phyloP scores from a whole-genome alignment of 495 filamentous ascomycete genomes.

The Usnea hakonensis region DNA sequence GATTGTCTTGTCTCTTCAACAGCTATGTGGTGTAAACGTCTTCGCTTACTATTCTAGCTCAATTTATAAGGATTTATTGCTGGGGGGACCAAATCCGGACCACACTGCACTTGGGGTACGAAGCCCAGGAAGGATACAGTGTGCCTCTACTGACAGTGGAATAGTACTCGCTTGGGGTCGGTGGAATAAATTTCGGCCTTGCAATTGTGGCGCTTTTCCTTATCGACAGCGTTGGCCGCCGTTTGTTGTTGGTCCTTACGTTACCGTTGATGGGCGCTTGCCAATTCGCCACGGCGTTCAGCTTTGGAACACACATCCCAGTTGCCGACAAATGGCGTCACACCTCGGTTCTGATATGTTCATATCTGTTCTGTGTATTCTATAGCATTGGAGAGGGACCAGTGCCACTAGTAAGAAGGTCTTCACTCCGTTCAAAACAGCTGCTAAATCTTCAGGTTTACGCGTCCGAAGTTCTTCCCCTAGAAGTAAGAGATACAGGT shows the following conservation, averaged over 20 bases:
- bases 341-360: not conserved
- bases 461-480: not conserved
- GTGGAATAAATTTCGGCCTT: not conserved
- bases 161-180: not conserved
- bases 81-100: not conserved
- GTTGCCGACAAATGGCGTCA: no score
- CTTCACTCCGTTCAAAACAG: no score
- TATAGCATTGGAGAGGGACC: not conserved
- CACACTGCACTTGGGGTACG: not conserved
- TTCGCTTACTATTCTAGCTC: not conserved
- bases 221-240: not conserved
- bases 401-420: not conserved
- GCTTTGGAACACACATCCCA: no score
- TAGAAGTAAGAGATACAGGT: not conserved
- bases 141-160: not conserved
- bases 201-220: not conserved
- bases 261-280: not conserved
- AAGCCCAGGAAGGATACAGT: no score
- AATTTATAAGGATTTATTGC: not conserved
- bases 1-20: not conserved
- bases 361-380: not conserved
- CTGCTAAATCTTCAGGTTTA: not conserved
- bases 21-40: not conserved
- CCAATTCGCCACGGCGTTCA: not conserved
- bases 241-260: not conserved